phyloP scores from a whole-genome alignment of 139 green algal species.

The Chlamydomonas asymmetrica region DNA sequence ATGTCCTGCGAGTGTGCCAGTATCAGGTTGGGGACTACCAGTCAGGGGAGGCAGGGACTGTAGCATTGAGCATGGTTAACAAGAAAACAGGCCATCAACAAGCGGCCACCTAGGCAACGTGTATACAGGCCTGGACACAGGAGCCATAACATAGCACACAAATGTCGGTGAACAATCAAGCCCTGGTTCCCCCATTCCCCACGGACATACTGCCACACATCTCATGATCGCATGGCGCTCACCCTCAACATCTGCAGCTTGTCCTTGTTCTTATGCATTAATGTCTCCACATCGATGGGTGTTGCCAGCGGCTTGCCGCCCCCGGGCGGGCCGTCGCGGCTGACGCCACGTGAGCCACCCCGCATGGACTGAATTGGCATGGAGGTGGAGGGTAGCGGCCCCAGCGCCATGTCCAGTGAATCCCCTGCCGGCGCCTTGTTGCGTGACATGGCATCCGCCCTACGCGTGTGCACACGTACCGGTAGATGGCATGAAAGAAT shows the following conservation, averaged over 20 bases:
- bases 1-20: constrained; percentile 25
- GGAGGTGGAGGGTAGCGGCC: not conserved
- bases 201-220: no score
- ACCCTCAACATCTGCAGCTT: constrained; percentile 31
- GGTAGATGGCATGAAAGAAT: no score
- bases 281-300: constrained; percentile 23
- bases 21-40: not conserved
- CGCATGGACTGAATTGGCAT: not conserved
- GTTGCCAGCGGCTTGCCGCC: not conserved
- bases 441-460: not conserved
- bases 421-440: constrained; percentile 11
- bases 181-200: no score
- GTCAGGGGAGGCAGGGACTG: not conserved
- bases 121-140: no score
- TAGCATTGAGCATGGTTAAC: not conserved
- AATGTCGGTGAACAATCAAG: no score
- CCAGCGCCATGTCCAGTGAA: not conserved
- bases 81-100: not conserved
- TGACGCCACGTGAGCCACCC: not conserved
- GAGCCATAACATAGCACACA: no score
- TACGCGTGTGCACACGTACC: not conserved
- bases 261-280: constrained; percentile 26
- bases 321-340: not conserved
- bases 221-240: no score
- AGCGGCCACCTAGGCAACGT: no score